Conservation (phyloP, 2,329 filamentous ascomycete species). For the Claviceps pusilla region DNA sequence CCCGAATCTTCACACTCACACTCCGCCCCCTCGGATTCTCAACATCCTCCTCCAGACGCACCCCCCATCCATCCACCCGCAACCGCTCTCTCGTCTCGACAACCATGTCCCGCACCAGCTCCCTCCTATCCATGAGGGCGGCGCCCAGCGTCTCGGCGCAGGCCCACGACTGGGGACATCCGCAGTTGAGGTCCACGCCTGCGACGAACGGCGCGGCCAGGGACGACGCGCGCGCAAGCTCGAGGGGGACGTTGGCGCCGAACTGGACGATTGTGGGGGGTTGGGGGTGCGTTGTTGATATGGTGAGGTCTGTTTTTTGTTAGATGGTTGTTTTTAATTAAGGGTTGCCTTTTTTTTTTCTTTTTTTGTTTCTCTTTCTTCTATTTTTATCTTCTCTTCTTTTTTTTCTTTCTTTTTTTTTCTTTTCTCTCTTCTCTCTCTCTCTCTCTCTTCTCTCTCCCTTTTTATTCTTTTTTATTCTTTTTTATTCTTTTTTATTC, state of each 20-base stretch:
- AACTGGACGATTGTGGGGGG: slow-evolving; percentile 53
- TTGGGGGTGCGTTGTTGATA: slow-evolving; percentile 36
- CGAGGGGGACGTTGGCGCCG: slow-evolving; percentile 44
- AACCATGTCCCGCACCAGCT: slow-evolving; percentile 53
- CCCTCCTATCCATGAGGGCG: slow-evolving; percentile 50
- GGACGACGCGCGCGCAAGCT: slow-evolving; percentile 46
- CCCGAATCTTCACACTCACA: slow-evolving; percentile 56
- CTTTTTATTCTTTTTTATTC: too few species aligned
- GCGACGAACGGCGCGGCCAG: slow-evolving; percentile 46
- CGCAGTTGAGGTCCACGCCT: slow-evolving; percentile 58
- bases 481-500: too few species aligned
- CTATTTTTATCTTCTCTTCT: too few species aligned
- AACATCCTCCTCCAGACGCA: slow-evolving; percentile 28
- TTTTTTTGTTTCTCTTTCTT: neutral
- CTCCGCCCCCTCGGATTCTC: slow-evolving; percentile 33
- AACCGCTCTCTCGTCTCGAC: slow-evolving; percentile 38
- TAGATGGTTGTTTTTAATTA: too few species aligned
- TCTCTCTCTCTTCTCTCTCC: too few species aligned
- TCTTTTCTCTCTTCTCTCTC: too few species aligned
- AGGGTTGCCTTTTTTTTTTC: neutral
- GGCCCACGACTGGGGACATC: slow-evolving; percentile 59
- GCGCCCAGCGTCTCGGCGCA: slow-evolving; percentile 53
- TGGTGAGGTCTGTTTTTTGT: slow-evolving; percentile 37
- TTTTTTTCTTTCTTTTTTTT: too few species aligned
- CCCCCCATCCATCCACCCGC: slow-evolving; percentile 36